phyloP scores from a whole-genome alignment of 805 yeast species.

The Phaffomyces opuntiae region DNA sequence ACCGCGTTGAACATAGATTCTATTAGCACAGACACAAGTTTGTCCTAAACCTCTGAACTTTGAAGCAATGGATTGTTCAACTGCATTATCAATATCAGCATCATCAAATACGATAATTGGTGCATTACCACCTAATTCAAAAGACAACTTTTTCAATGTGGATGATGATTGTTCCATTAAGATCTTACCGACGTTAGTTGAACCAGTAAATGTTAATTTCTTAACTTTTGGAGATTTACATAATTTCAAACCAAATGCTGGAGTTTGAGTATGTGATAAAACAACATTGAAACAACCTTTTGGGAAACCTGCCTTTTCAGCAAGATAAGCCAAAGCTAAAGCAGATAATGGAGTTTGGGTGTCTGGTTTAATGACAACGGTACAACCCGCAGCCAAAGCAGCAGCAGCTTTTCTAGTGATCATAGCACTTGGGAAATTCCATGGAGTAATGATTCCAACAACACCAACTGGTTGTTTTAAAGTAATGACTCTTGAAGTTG shows the following conservation, averaged over 20 bases:
- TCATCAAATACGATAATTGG: conserved; percentile 57
- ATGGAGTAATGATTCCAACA: conserved; percentile 57
- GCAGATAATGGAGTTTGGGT: conserved; percentile 56
- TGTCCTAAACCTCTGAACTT: conserved; percentile 60
- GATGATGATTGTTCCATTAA: conserved; percentile 51
- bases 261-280: conserved; percentile 42
- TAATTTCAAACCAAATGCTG: conserved; percentile 44
- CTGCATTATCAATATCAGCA: conserved; percentile 51
- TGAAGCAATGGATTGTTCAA: conserved; percentile 43
- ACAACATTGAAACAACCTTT: conserved; percentile 49
- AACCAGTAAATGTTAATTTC: conserved; percentile 59
- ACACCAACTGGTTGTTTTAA: conserved; percentile 57
- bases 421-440: conserved; percentile 67
- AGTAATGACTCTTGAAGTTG: conserved; percentile 45
- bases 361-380: conserved; percentile 54
- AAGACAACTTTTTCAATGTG: conserved; percentile 51
- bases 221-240: conserved; percentile 42
- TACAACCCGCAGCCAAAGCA: conserved; percentile 60
- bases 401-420: conserved; percentile 60
- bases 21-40: conserved; percentile 59
- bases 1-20: conserved; percentile 47
- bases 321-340: conserved; percentile 47
- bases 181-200: conserved; percentile 55
- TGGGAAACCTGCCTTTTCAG: conserved; percentile 56
- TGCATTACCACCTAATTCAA: conserved; percentile 66